Evolutionary conservation across 257 asterid genomes (phyloP), one percentile per base, ranked within the genome.

Genomic region (Petunia axillaris): DNA sequence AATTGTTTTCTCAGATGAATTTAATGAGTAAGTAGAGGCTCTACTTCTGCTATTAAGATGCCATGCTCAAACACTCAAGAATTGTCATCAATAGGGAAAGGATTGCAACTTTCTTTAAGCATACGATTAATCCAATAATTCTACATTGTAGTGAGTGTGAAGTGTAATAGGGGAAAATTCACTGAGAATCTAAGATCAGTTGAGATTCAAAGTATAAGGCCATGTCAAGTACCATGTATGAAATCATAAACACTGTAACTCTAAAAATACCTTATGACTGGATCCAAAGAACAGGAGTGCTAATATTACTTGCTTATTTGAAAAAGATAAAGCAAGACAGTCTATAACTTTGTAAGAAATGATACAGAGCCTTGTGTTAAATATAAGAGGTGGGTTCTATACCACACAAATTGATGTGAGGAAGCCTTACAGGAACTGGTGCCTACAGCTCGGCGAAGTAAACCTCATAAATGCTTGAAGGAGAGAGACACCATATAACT

Each of bases 381-480:
- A 10, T 52, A 71, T 13, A 36, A 13, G 44, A 36, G 35, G 43
- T 10, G 62, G 11, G 10, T 50, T 10, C 62, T 71, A 71, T 13
- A 46, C 77, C 77, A 48, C 35, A 10, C 43, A 71, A 71, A 46
- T 71, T 48, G 77, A 71, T 46, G 48, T 46, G 59, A 48, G 7
- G 48, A 70, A 46, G 7, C 5, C 59, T 70, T 70, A 10, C 10
- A 68, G 43, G 77, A 36, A 25, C 44, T 25, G 60, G 60, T 1
- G 58, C 44, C 77, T 25, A 71, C n/a, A 71, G 62, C 62, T 71
- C 77, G 35, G 62, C 35, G 7, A 71, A 71, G 6, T 50, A 48
- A 35, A 38, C 60, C 25, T 48, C 25, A 35, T 35, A 25, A 48
- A 71, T 25, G 38, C 40, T 10, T 71, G 60, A 46, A 16, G 43